These are phyloP conservation scores for Backusella tuberculispora DNA, from an alignment of 192 early-diverging fungal species.

Conservation along the genomic window DNA sequence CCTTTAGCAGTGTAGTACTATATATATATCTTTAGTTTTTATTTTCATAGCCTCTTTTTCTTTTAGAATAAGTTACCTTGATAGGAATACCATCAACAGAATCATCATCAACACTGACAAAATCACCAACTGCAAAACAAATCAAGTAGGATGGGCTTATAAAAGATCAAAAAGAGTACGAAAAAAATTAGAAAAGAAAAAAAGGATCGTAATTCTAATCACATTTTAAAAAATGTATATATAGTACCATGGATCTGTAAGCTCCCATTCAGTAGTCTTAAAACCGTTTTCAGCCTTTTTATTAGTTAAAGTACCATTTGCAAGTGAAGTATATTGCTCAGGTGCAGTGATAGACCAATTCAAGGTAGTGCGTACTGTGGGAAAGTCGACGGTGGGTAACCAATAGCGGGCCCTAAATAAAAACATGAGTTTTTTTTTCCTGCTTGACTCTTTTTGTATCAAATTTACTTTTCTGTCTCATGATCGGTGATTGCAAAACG, in stretches of 20 bases:
- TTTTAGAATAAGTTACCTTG: slow-evolving; percentile 29
- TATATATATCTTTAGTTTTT: neutral
- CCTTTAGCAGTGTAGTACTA: slow-evolving; percentile 50
- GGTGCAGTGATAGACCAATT: slow-evolving; percentile 51
- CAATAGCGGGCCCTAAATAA: slow-evolving; percentile 51
- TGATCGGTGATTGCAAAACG: slow-evolving; percentile 52
- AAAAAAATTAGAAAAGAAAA: neutral
- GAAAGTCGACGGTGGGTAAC: slow-evolving; percentile 55
- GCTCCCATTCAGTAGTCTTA: neutral
- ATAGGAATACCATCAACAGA: slow-evolving; percentile 50
- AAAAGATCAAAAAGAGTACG: slow-evolving; percentile 13
- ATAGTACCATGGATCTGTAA: neutral
- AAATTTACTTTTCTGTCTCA: slow-evolving; percentile 45
- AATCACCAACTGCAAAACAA: slow-evolving; percentile 56
- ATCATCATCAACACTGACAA: slow-evolving; percentile 46
- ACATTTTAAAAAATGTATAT: neutral
- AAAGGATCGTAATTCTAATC: no score
- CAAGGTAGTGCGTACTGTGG: slow-evolving; percentile 48
- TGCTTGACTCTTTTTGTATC: neutral
- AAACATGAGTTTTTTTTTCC: neutral
- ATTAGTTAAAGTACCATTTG: slow-evolving; percentile 46
- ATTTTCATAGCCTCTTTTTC: neutral
- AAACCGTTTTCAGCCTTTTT: neutral
- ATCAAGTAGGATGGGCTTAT: slow-evolving; percentile 54
- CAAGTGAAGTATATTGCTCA: slow-evolving; percentile 42